These are phyloP conservation scores for Marasmius oreades DNA, from an alignment of 1,284 basidiomycete genomes.

Conservation along the genomic window DNA sequence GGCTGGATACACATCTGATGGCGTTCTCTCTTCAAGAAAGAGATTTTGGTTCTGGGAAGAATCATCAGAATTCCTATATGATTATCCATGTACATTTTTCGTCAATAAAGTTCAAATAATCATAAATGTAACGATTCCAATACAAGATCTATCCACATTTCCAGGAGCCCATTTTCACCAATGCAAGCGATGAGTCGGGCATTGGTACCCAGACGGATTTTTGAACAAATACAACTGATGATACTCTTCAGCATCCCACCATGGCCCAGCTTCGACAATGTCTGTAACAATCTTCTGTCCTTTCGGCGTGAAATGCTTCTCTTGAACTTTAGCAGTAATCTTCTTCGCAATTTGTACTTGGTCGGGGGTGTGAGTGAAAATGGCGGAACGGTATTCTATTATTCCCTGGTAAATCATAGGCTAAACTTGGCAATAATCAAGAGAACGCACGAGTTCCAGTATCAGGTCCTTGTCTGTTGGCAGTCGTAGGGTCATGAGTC, in stretches of 20 bases:
- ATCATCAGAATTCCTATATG: not conserved
- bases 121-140: too few species aligned
- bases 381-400: conserved; percentile 89
- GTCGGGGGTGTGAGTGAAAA: conserved; percentile 79
- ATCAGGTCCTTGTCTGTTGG: conserved; percentile 77
- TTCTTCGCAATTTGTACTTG: conserved; percentile 75
- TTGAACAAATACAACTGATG: conserved; percentile 84
- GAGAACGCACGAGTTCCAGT: conserved; percentile 67
- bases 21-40: conserved; percentile 27
- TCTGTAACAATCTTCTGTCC: conserved; percentile 78
- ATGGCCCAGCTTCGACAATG: conserved; percentile 61
- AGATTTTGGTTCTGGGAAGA: not conserved
- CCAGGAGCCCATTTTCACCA: conserved; percentile 28
- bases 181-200: conserved; percentile 44
- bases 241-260: conserved; percentile 85
- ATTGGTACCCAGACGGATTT: conserved; percentile 46
- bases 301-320: conserved; percentile 76
- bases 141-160: too few species aligned
- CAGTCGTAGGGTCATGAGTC: conserved; percentile 91
- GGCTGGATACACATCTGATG: conserved; percentile 39
- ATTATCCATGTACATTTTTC: too few species aligned
- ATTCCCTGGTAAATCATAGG: too few species aligned
- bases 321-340: conserved; percentile 84
- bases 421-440: not conserved
- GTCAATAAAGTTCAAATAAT: too few species aligned